A percentile compares a stretch with the other conserved stretches of the same genome.
phyloP scores from a whole-genome alignment of 208 protist genomes.

The Leishmania aethiopica region DNA sequence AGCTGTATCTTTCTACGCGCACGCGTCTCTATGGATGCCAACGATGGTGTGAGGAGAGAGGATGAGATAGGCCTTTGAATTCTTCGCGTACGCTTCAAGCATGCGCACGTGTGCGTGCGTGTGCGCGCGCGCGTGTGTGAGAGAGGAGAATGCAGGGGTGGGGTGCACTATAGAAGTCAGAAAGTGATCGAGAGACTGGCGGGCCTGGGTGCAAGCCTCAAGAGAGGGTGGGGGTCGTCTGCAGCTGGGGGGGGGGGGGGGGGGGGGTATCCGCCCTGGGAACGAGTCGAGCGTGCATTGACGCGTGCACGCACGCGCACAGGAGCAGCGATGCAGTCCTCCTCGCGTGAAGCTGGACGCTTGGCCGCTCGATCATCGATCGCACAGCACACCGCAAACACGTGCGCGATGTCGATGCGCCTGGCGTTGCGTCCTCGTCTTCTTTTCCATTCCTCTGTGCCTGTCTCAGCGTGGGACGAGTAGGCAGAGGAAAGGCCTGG shows the following conservation, averaged over 20 bases:
- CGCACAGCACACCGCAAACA: neutral
- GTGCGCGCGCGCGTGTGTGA: neutral
- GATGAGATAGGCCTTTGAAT: neutral
- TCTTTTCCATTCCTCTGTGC: no score
- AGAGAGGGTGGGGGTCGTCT: neutral
- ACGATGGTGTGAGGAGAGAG: neutral
- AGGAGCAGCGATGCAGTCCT: neutral
- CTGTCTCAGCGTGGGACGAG: neutral
- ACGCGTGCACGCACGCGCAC: neutral
- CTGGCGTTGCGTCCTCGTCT: neutral
- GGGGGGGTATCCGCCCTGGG: neutral
- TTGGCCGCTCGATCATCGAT: neutral
- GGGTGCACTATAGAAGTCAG: neutral
- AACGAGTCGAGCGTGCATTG: neutral
- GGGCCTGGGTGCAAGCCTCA: neutral
- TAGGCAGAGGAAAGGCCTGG: neutral
- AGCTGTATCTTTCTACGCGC: no score
- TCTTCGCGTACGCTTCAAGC: neutral
- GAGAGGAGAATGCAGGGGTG: neutral
- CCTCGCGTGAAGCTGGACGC: neutral
- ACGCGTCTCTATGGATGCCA: neutral
- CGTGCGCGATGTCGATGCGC: neutral
- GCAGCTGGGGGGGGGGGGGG: neutral
- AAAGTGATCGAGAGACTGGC: neutral
- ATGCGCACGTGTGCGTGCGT: neutral